phyloP scores from a whole-genome alignment of 345 rosid genomes.

The Noccaea caerulescens region DNA sequence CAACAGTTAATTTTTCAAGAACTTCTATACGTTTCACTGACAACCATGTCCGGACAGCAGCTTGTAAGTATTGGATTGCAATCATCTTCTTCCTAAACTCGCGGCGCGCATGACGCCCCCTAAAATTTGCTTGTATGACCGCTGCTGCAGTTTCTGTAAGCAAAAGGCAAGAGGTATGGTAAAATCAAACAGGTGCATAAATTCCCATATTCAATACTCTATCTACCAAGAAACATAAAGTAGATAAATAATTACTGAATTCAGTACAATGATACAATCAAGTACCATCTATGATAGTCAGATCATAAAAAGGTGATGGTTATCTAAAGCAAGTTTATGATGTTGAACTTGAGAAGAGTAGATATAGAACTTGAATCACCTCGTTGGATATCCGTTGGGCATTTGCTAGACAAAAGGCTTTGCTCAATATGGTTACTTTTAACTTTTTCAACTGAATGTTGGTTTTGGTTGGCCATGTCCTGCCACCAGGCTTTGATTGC shows the following conservation, averaged over 20 bases:
- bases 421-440: conserved; percentile 38
- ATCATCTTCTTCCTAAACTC: conserved; percentile 54
- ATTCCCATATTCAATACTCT: conserved; percentile 17
- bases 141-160: conserved; percentile 64
- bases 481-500: conserved; percentile 96
- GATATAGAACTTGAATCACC: conserved; percentile 48
- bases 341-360: conserved; percentile 18
- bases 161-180: conserved; percentile 9
- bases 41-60: conserved; percentile 60
- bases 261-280: no score
- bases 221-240: conserved; percentile 11
- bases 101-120: conserved; percentile 50
- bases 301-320: conserved; percentile 8
- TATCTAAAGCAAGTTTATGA: conserved; percentile 9
- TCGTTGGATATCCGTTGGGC: conserved; percentile 41
- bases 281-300: background rate
- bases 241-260: background rate
- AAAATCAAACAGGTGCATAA: conserved; percentile 23
- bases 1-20: conserved; percentile 28
- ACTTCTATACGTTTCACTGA: conserved; percentile 49
- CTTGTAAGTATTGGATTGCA: conserved; percentile 59
- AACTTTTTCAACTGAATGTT: conserved; percentile 47
- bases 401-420: conserved; percentile 41
- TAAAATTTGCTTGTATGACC: conserved; percentile 65
- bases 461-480: conserved; percentile 71